Conservation (phyloP, 116 monocot genomes). For the Papilionanthe hybrid region DNA sequence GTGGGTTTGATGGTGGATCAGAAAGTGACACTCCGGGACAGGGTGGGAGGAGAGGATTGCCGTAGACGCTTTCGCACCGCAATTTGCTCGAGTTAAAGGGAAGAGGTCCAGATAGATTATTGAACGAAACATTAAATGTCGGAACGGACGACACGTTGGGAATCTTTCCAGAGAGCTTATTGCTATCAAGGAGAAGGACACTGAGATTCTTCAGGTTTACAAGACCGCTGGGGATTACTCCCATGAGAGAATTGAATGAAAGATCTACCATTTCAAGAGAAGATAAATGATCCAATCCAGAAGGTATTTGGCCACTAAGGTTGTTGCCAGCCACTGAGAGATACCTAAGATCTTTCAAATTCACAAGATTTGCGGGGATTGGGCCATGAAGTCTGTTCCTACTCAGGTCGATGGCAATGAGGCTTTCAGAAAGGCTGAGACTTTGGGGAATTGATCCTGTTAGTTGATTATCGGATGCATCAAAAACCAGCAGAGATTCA, state of each 20-base stretch:
- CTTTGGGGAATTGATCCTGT: conserved; percentile 50
- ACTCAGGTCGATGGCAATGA: conserved; percentile 36
- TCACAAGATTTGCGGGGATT: conserved; percentile 25
- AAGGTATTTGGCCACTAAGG: conserved; percentile 44
- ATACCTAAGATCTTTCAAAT: conserved; percentile 24
- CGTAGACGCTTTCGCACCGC: conserved; percentile 39
- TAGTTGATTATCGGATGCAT: conserved; percentile 53
- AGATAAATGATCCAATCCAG: conserved; percentile 22
- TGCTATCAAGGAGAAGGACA: conserved; percentile 36
- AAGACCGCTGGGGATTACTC: conserved; percentile 38
- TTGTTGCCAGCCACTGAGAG: conserved; percentile 35
- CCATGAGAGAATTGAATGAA: conserved; percentile 41
- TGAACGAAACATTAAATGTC: conserved; percentile 46
- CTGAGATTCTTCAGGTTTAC: conserved; percentile 33
- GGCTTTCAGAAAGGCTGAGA: conserved; percentile 20
- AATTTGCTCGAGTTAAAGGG: conserved; percentile 36
- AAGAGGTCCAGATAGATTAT: conserved; percentile 44
- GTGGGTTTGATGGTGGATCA: conserved; percentile 35
- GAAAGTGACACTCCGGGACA: conserved; percentile 36
- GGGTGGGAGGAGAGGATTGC: conserved; percentile 60
- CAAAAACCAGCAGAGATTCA: conserved; percentile 41
- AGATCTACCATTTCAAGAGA: conserved; percentile 39
- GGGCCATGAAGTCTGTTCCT: conserved; percentile 28
- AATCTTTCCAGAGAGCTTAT: conserved; percentile 47
- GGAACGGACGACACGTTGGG: conserved; percentile 30